Evolutionary conservation across 2,329 filamentous ascomycete species (phyloP).

Genomic region (Penicillium italicum): DNA sequence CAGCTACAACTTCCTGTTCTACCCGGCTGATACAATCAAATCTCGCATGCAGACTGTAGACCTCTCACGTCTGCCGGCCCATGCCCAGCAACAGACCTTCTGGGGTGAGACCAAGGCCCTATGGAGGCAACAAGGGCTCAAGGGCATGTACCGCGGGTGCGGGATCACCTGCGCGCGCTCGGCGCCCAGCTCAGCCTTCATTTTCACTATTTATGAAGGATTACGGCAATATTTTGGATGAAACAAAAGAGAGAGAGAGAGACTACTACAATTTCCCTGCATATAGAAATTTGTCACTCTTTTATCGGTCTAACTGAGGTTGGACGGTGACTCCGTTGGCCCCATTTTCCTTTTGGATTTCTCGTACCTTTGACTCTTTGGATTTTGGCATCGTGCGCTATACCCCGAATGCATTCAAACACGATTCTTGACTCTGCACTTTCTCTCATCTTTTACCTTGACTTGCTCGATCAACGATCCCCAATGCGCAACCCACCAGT

Average conservation of each 20-base stretch:
- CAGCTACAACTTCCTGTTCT: slow-evolving; percentile 95
- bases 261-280: neutral
- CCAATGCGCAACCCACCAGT: neutral
- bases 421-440: neutral
- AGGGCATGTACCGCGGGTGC: slow-evolving; percentile 87
- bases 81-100: slow-evolving; percentile 62
- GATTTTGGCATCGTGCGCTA: slow-evolving; percentile 8
- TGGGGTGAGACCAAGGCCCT: slow-evolving; percentile 65
- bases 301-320: neutral
- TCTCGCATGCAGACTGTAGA: slow-evolving; percentile 92
- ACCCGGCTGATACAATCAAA: slow-evolving; percentile 96
- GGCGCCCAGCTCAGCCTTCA: slow-evolving; percentile 94
- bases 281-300: slow-evolving; percentile 9
- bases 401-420: slow-evolving; percentile 6
- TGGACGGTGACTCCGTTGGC: neutral
- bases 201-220: slow-evolving; percentile 92
- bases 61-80: slow-evolving; percentile 43
- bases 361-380: neutral
- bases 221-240: slow-evolving; percentile 64
- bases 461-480: neutral
- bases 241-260: slow-evolving; percentile 7
- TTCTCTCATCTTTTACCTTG: neutral
- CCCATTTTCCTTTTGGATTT: neutral
- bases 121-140: slow-evolving; percentile 79
- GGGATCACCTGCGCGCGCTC: slow-evolving; percentile 86